Base-by-base conservation (phyloP, 108 stramenopile species). In the Cyclotella atomus region DNA sequence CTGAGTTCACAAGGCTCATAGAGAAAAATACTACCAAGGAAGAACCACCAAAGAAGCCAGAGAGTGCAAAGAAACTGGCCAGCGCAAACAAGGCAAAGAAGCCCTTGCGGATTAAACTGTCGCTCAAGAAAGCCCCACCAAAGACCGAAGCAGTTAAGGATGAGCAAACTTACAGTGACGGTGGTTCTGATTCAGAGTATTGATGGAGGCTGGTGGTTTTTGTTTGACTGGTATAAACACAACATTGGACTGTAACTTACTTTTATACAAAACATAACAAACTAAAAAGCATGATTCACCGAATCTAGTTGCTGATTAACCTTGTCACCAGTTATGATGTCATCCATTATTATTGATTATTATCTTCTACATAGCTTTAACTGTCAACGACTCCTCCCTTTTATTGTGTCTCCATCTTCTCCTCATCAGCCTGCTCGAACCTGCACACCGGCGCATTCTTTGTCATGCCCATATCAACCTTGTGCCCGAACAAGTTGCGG, bases 401-500 rank as follows among this genome's bases (percentile, higher is more conserved):
- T 38, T 27, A 61, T 16, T 61, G 60, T 41, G 34, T 61, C 20
- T 61, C 20, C 20, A 21, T 36, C 20, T 41, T 20, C 60, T 61
- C 14, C 6, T 8, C 36, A 2, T 43, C 19, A 8, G 49, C 71
- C 65, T 44, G 50, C 60, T 90, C 87, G 84, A 99, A 99, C 70
- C 97, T 87, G 64, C 96, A 96, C 60, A 99, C 87, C 7, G 98
- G 99, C 30, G 97, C 97, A 32, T 89, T 94, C 77, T 84, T 86
- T 35, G 97, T 97, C 71, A 94, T 88, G 23, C 87, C 94, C 83
- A 99, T 76, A 78, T 97, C 97, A 27, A 98, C 98, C 90, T 99
- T 99, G 87, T 99, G 99, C 45, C 99, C 99, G 82, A 99, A 99
- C 71, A 99, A 91, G 75, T 99, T 97, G 29, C 98, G 89, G 84